Percentiles rank a stretch among this genome's conserved stretches.
Evolutionary conservation across 2,329 filamentous ascomycete genomes (phyloP).

Genomic region (Pseudogymnoascus sp.): DNA sequence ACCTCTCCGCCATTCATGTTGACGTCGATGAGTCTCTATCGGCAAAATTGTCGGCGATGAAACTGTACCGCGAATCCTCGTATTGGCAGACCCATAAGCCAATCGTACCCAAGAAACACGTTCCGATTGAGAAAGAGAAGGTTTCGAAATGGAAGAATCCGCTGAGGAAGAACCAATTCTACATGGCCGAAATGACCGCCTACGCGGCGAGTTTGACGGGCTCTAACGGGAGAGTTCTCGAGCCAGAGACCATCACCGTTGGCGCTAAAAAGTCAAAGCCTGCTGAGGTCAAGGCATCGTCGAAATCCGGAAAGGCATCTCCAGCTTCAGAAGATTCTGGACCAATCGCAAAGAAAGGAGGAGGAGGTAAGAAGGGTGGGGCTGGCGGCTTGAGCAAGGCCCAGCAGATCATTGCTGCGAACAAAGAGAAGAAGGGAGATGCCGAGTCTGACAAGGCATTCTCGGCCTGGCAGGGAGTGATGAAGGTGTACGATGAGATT

Average conservation of each 20-base stretch:
- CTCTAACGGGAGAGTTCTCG: conserved; percentile 51
- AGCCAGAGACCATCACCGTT: conserved; percentile 57
- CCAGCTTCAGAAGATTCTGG: conserved; percentile 12
- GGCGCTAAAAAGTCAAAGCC: conserved; percentile 25
- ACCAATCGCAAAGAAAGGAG: conserved; percentile 24
- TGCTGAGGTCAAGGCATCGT: conserved; percentile 21
- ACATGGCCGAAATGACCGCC: conserved; percentile 58
- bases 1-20: conserved; percentile 37
- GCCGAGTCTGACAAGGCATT: conserved; percentile 28
- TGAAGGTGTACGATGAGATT: conserved; percentile 24
- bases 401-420: conserved; percentile 29
- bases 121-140: conserved; percentile 35
- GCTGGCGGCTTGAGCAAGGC: conserved; percentile 29
- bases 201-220: conserved; percentile 67
- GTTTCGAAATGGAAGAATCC: conserved; percentile 30
- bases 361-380: conserved; percentile 34
- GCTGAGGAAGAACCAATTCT: conserved; percentile 44
- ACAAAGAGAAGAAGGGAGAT: conserved; percentile 25
- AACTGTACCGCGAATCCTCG: conserved; percentile 40
- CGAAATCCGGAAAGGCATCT: conserved; percentile 21
- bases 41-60: conserved; percentile 21
- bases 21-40: conserved; percentile 26
- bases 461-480: conserved; percentile 24
- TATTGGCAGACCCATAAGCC: conserved; percentile 57
- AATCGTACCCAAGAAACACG: conserved; percentile 35